Base-by-base conservation (phyloP, 2,329 filamentous ascomycete genomes). In the Ceratocystis harringtonii region DNA sequence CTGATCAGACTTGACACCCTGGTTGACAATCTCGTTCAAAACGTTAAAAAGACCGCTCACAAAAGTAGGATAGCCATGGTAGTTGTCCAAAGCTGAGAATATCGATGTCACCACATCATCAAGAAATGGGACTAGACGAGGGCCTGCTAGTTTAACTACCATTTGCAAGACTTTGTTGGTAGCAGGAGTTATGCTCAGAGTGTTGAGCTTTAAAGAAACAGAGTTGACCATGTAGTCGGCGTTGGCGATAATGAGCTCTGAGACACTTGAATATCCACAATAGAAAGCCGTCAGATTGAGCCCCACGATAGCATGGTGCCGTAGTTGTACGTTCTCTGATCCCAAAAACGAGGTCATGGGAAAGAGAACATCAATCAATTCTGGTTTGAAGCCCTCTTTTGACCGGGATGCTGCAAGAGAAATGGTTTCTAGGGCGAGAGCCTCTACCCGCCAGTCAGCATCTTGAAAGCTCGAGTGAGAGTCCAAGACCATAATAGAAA, bases 141-240 rank as follows among this genome's bases (percentile, higher is more conserved):
- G 85, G 0, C 94, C 94, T 19, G 91, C 90, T 15, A 99, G 81
- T 30, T 84, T 85, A 68, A 97, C 85, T 89, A 97, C 95, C 92
- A 99, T 96, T 5, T 88, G 81, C 61, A 99, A 76, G 1, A 97
- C 94, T 70, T 92, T 88, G 2, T 92, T 91, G 2, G 90, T 91
- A 68, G 95, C 89, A 1, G 92, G 92, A 0, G 91, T 92, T 63
- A 97, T 87, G 69, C 96, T 91, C 69, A 96, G 90, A 0, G 89
- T 90, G 70, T 96, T 96, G 6, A 99, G 81, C 68, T 91, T 89
- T 68, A 97, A 76, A 0, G 89, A 90, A 17, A 99, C 84, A 0
- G 94, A 90, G 72, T 97, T 97, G 68, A 97, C 87, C 75, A 99
- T 88, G 73, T 99, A 99, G 74, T 99, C 94, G 17, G 90, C 92